These are phyloP conservation scores for Sugiyamaella valdiviana DNA, from an alignment of 805 yeast genomes.

Conservation along the genomic window DNA sequence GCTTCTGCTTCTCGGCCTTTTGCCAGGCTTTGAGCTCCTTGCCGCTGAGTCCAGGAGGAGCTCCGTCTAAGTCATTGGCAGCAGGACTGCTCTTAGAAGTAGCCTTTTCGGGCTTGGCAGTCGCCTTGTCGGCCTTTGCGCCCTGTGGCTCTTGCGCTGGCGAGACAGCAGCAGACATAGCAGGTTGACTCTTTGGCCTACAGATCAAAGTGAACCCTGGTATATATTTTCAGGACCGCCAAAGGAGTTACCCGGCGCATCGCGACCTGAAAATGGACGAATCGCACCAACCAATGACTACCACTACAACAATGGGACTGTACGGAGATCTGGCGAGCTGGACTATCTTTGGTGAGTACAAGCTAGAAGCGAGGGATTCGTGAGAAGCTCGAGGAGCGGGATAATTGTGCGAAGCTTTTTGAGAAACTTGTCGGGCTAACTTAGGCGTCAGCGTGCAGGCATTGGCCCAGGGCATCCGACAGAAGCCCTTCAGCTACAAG, in stretches of 20 bases:
- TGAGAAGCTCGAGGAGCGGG: not conserved
- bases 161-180: not conserved
- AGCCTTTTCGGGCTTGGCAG: not conserved
- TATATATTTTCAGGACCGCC: not conserved
- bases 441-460: conserved; percentile 24
- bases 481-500: conserved; percentile 31
- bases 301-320: conserved; percentile 11
- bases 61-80: not conserved
- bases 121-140: not conserved
- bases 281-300: no score
- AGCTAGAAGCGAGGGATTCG: not conserved
- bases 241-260: not conserved
- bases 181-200: not conserved
- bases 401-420: not conserved
- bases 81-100: not conserved
- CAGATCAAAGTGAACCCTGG: not conserved
- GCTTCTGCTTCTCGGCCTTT: conserved; percentile 86
- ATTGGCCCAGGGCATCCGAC: conserved; percentile 31
- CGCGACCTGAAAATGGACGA: no score
- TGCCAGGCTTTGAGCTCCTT: conserved; percentile 83
- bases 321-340: conserved; percentile 16
- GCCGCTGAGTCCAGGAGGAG: conserved; percentile 36
- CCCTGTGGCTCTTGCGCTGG: not conserved
- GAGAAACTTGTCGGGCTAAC: not conserved
- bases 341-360: conserved; percentile 13